Evolutionary conservation across 83 land plant species (phyloP).

Genomic region (Isoetes engelmannii): DNA sequence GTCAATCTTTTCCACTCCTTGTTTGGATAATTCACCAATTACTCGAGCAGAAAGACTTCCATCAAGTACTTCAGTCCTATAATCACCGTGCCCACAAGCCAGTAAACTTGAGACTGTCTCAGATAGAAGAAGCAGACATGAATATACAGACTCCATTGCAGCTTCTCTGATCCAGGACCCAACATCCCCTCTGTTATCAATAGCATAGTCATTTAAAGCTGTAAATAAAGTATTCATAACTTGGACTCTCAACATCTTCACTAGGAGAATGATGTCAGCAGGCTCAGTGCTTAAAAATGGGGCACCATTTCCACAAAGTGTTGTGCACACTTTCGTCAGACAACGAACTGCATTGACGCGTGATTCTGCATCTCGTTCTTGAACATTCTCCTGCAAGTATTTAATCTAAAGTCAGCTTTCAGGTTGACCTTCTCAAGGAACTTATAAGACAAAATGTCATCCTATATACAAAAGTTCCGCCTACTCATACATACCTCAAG

Average conservation of each 20-base stretch:
- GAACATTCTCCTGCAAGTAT: slow-evolving; percentile 59
- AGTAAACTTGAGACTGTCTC: not conserved
- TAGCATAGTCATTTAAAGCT: slow-evolving; percentile 94
- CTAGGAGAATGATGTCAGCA: slow-evolving; percentile 29
- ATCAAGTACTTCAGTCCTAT: slow-evolving; percentile 37
- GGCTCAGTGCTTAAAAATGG: slow-evolving; percentile 8
- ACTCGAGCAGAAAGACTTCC: slow-evolving; percentile 41
- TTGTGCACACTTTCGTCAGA: slow-evolving; percentile 68
- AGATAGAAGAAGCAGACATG: slow-evolving; percentile 62
- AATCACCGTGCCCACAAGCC: not conserved
- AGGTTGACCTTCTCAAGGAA: no score
- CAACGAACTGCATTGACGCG: slow-evolving; percentile 90
- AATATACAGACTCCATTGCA: slow-evolving; percentile 76
- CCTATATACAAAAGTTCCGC: not conserved
- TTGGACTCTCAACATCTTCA: slow-evolving; percentile 44
- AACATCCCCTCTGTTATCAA: slow-evolving; percentile 97
- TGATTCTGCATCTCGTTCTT: slow-evolving; percentile 92
- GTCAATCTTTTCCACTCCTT: slow-evolving; percentile 90
- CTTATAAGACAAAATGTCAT: no score
- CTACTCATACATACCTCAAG: slow-evolving; percentile 42
- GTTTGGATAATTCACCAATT: slow-evolving; percentile 69
- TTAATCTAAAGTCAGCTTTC: no score
- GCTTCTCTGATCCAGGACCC: slow-evolving; percentile 99
- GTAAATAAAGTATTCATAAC: slow-evolving; percentile 60
- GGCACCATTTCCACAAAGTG: slow-evolving; percentile 32